Conservation (phyloP, 2,329 filamentous ascomycete genomes). For the Sclerotinia borealis region DNA sequence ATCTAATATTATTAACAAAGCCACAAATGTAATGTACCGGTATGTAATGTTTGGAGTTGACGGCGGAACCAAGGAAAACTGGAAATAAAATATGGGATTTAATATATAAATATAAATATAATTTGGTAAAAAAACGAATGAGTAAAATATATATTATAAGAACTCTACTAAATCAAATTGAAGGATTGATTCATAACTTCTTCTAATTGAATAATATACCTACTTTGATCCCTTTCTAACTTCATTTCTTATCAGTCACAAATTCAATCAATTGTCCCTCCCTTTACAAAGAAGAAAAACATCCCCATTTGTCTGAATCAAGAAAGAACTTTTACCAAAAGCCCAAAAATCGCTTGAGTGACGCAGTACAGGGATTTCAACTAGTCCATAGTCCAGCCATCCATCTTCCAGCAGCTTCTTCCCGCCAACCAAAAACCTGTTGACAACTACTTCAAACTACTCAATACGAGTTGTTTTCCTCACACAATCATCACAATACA, state of each 20-base stretch:
- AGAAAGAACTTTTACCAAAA: not conserved
- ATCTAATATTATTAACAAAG: too few species aligned
- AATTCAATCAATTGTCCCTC: too few species aligned
- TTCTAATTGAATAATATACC: too few species aligned
- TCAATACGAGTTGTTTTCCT: not conserved
- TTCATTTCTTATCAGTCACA: not conserved
- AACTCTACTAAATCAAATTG: too few species aligned
- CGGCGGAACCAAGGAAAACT: not conserved
- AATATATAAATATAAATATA: too few species aligned
- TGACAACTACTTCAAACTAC: not conserved
- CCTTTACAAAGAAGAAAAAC: not conserved
- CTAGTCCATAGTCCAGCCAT: not conserved
- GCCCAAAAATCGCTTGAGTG: constrained; percentile 1
- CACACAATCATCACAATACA: not conserved
- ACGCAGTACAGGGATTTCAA: constrained; percentile 6
- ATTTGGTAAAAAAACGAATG: not conserved
- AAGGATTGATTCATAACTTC: not conserved
- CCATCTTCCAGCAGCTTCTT: constrained; percentile 7
- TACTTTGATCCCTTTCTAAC: too few species aligned
- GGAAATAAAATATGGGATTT: not conserved
- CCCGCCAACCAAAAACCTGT: not conserved
- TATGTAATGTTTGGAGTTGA: too few species aligned
- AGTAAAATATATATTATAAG: not conserved
- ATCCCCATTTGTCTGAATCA: not conserved
- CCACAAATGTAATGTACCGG: too few species aligned